These are phyloP conservation scores for Debaryomyces prosopidis DNA, from an alignment of 805 yeast species.

Conservation along the genomic window DNA sequence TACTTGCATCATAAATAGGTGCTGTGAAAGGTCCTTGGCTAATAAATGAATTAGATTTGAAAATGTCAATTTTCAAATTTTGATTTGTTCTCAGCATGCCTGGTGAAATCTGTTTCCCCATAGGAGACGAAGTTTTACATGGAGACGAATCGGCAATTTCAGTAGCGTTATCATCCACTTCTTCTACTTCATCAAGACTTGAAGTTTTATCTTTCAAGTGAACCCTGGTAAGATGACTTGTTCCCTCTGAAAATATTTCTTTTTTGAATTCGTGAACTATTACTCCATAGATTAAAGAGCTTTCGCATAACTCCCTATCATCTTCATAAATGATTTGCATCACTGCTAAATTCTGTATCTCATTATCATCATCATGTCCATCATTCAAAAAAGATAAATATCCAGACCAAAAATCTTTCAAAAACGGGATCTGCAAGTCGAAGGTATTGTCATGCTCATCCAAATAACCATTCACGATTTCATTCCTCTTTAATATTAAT, in stretches of 20 bases:
- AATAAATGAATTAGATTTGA: conserved; percentile 9
- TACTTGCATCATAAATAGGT: conserved; percentile 34
- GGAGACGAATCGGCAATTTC: conserved; percentile 45
- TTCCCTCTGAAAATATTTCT: conserved; percentile 6
- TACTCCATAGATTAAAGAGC: conserved; percentile 18
- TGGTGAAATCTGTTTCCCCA: conserved; percentile 9
- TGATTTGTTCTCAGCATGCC: not conserved
- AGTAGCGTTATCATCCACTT: conserved; percentile 39
- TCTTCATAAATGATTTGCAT: conserved; percentile 31
- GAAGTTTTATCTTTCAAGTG: conserved; percentile 7
- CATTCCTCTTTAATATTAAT: conserved; percentile 23
- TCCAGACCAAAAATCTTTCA: conserved; percentile 40
- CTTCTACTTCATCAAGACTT: conserved; percentile 8
- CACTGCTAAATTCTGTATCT: conserved; percentile 20
- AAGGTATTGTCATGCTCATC: conserved; percentile 13
- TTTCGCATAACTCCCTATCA: conserved; percentile 5
- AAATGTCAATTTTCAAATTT: conserved; percentile 18
- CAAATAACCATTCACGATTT: conserved; percentile 33
- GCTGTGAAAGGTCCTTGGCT: conserved; percentile 32
- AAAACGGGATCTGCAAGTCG: conserved; percentile 35
- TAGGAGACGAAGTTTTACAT: conserved; percentile 20
- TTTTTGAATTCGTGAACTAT: conserved; percentile 24
- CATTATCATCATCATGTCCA: conserved; percentile 22
- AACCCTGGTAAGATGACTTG: conserved; percentile 10
- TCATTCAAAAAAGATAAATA: conserved; percentile 34